These are phyloP conservation scores for Auriscalpium microsporum DNA, from an alignment of 768 basidiomycete genomes.

Conservation along the genomic window DNA sequence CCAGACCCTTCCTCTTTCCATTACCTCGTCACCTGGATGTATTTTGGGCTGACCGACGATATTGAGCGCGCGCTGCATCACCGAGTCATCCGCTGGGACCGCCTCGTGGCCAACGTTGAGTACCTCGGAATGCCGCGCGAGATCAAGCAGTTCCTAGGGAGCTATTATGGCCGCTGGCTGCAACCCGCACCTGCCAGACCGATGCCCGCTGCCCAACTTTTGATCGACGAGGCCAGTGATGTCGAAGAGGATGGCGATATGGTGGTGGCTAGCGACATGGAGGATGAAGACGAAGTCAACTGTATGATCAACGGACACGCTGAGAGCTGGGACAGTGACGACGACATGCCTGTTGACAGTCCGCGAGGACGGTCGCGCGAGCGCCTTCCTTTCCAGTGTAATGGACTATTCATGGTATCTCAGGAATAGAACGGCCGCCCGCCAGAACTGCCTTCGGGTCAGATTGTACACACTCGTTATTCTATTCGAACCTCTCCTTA, in stretches of 20 bases:
- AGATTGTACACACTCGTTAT: neutral
- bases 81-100: constrained; percentile 72
- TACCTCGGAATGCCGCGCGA: constrained; percentile 72
- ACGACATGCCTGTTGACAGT: constrained; percentile 27
- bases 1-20: constrained; percentile 69
- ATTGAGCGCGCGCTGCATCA: constrained; percentile 62
- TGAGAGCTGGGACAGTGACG: constrained; percentile 32
- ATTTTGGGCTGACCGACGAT: constrained; percentile 59
- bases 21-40: constrained; percentile 71
- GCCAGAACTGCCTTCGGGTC: neutral
- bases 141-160: constrained; percentile 68
- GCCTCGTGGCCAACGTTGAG: constrained; percentile 82
- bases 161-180: constrained; percentile 66
- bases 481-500: neutral
- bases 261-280: constrained; percentile 3
- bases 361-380: constrained; percentile 22
- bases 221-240: constrained; percentile 24
- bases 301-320: constrained; percentile 19
- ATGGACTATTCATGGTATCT: neutral
- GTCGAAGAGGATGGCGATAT: constrained; percentile 26
- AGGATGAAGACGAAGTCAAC: constrained; percentile 20
- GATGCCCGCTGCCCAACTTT: constrained; percentile 33
- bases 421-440: neutral
- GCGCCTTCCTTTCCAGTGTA: neutral
- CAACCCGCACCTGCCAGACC: constrained; percentile 41